Percentiles rank a stretch among this genome's conserved stretches.
Evolutionary conservation across 1,139 yeast species (phyloP).

Genomic region (Blastobotrys petasosporus): DNA sequence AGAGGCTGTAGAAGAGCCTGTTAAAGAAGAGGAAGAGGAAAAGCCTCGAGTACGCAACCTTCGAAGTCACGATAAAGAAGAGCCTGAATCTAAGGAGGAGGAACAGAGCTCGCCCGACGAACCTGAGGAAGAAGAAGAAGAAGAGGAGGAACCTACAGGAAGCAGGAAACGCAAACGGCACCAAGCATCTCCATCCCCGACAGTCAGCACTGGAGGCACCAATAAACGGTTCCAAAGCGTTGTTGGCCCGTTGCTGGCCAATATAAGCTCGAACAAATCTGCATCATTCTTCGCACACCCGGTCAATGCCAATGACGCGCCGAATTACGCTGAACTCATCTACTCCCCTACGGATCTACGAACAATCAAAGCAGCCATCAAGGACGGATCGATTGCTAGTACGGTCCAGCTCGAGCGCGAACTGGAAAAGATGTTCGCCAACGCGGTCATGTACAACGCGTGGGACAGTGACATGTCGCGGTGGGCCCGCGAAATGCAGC

Average conservation of each 20-base stretch:
- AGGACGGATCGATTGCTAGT: conserved; percentile 49
- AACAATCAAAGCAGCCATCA: conserved; percentile 51
- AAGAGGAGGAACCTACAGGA: conserved; percentile 7
- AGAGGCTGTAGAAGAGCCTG: not conserved
- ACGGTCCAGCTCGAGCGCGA: conserved; percentile 57
- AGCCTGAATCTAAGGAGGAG: not conserved
- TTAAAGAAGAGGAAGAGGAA: not conserved
- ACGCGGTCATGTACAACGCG: conserved; percentile 75
- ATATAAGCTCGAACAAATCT: conserved; percentile 63
- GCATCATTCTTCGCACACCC: conserved; percentile 72
- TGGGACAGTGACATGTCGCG: conserved; percentile 56
- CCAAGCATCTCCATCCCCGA: conserved; percentile 19
- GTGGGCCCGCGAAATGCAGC: conserved; percentile 60
- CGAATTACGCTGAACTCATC: conserved; percentile 57
- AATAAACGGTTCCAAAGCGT: conserved; percentile 29
- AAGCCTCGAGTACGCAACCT: not conserved
- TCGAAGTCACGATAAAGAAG: not conserved
- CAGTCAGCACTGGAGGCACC: conserved; percentile 16
- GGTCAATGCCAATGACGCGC: conserved; percentile 62
- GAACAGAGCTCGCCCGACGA: conserved; percentile 1
- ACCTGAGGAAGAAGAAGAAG: conserved; percentile 5
- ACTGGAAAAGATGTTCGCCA: conserved; percentile 71
- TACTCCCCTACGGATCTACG: conserved; percentile 64
- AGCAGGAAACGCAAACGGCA: conserved; percentile 17
- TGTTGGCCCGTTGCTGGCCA: conserved; percentile 48